Evolutionary conservation across 768 basidiomycete genomes (phyloP), one percentile per base, ranked within the genome.

Genomic region (Boletus rubescentipes): DNA sequence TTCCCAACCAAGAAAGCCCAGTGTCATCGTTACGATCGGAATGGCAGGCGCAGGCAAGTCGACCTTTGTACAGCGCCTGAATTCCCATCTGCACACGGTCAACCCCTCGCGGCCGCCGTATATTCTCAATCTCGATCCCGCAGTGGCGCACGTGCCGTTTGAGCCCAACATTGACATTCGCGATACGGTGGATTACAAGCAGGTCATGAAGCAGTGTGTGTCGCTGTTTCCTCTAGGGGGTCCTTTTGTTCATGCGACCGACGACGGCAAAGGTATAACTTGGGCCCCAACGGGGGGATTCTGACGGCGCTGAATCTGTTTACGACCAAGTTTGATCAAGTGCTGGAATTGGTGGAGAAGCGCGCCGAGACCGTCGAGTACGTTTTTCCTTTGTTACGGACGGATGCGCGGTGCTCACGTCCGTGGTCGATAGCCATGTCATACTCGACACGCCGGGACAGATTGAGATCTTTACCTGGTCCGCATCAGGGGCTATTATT

Each of bases 401-500:
- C 46, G 38, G 16, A n/a, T 9, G 1, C 26, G 29, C 7, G n/a
- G 15, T 11, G 38, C 34, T 31, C 31, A 51, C 20, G 36, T 16
- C 26, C 16, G 29, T 18, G 38, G 32, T 34, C 12, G 49, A 31
- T 64, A 98, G 96, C 63, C 89, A 98, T 75, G 83, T 99, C 55
- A 86, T 99, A 42, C 77, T 99, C 43, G 97, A 99, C 65, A 99
- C 97, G 0, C 97, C 97, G 7, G 97, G 97, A 5, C 97, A 99
- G 73, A 99, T 99, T 64, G 97, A 99, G 73, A 99, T 98, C 60
- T 99, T 99, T 68, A 99, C 97, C 46, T 99, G 97, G 97, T 98
- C 95, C 0, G 97, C 97, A 2, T 98, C 95, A 42, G 97, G 97
- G 5, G 88, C 96, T 11, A 99, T 99, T 66, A 98, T 99, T 63